phyloP scores from a whole-genome alignment of 2,329 filamentous ascomycete genomes.

The Aspergillus tamarii region DNA sequence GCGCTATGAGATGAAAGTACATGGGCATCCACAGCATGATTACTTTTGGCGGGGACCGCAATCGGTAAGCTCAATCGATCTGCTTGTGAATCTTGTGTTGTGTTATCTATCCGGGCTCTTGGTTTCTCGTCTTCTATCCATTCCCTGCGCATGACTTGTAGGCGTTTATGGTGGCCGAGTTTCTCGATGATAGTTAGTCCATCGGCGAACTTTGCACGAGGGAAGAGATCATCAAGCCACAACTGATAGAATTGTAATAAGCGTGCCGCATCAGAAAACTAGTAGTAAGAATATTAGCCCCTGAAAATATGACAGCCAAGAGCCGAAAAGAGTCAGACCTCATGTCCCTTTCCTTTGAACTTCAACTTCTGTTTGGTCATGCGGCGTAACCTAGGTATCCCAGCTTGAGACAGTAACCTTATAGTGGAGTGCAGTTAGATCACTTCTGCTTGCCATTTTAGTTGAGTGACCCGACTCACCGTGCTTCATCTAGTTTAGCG shows the following conservation, averaged over 20 bases:
- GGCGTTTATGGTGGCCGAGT: slow-evolving; percentile 78
- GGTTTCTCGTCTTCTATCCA: slow-evolving; percentile 76
- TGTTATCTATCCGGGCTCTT: slow-evolving; percentile 14
- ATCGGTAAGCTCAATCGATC: neutral
- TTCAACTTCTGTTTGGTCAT: slow-evolving; percentile 71
- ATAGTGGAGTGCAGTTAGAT: slow-evolving; percentile 3
- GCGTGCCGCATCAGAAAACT: slow-evolving; percentile 82
- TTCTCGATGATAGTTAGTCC: slow-evolving; percentile 91
- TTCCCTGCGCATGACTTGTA: slow-evolving; percentile 73
- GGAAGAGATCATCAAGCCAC: slow-evolving; percentile 96
- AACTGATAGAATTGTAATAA: slow-evolving; percentile 90
- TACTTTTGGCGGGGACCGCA: neutral
- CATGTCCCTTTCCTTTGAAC: slow-evolving; percentile 92
- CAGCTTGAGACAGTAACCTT: slow-evolving; percentile 78
- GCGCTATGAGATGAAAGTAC: neutral
- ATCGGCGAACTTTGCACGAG: slow-evolving; percentile 90
- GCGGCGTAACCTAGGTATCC: slow-evolving; percentile 78
- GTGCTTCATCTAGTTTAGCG: slow-evolving; percentile 83
- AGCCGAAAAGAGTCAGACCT: slow-evolving; percentile 56
- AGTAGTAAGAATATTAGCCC: neutral
- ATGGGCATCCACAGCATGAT: neutral
- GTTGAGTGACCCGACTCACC: slow-evolving; percentile 50
- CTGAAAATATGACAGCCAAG: neutral
- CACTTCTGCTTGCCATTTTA: neutral
- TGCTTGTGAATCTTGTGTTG: neutral